Percentiles rank a stretch among this genome's conserved stretches.
Conservation (phyloP, 371 early-diverging fungal genomes). For the Batkoa obscura region DNA sequence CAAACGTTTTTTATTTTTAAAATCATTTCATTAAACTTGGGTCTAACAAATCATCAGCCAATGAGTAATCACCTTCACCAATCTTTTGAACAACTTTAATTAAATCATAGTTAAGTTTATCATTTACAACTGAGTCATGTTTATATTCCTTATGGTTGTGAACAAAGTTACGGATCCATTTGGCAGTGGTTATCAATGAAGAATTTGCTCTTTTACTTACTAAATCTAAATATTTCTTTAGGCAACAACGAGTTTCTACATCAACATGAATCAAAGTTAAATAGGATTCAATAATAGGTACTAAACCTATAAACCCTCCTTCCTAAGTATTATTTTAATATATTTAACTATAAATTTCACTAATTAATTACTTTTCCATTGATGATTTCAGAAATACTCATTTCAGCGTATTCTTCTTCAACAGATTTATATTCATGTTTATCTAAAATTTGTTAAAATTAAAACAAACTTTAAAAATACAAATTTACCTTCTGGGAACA, state of each 20-base stretch:
- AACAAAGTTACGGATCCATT: slow-evolving; percentile 84
- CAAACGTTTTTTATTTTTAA: no score
- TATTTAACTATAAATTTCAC: neutral
- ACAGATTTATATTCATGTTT: slow-evolving; percentile 6
- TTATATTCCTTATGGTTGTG: slow-evolving; percentile 76
- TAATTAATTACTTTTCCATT: slow-evolving; percentile 65
- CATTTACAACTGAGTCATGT: slow-evolving; percentile 70
- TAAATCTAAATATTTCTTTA: slow-evolving; percentile 61
- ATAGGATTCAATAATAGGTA: slow-evolving; percentile 63
- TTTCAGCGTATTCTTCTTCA: slow-evolving; percentile 45
- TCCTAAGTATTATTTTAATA: no score
- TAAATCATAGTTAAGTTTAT: slow-evolving; percentile 77
- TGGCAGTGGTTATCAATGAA: slow-evolving; percentile 66
- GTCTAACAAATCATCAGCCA: slow-evolving; percentile 21
- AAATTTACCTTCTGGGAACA: slow-evolving; percentile 25
- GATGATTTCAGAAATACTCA: slow-evolving; percentile 87
- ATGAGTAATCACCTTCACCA: slow-evolving; percentile 35
- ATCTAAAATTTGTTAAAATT: neutral
- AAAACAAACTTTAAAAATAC: neutral
- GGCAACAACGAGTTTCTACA: slow-evolving; percentile 36
- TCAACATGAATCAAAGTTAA: slow-evolving; percentile 49
- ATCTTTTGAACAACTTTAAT: slow-evolving; percentile 43
- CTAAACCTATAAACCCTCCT: slow-evolving; percentile 63
- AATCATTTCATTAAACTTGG: neutral
- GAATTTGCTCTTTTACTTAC: slow-evolving; percentile 67